Evolutionary conservation across 805 yeast genomes (phyloP), one percentile per base, ranked within the genome.

Genomic region (Candida khao-thaluensis): DNA sequence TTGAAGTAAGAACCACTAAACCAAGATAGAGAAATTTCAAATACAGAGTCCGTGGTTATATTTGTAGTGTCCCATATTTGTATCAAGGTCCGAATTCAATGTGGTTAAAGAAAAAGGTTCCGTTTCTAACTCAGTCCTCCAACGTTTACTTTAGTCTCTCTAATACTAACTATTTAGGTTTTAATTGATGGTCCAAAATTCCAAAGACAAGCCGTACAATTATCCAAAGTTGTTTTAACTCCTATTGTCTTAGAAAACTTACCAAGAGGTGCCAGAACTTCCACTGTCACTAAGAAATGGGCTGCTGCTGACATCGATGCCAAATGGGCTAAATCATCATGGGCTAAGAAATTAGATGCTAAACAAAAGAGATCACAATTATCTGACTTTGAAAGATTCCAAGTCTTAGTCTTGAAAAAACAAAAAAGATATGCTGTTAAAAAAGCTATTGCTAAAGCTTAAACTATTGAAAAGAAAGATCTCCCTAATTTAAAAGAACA

Each of bases 381-480:
- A 72, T 69, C 91, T 59, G 99, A 93, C 76, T 93, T 93, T 64
- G 96, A 93, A 81, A 90, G 99, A 83, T 93, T 93, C 96, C 96
- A 91, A 82, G 99, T 91, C 60, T 69, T 85, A 72, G 95, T 89
- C 61, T 82, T 89, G 72, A 93, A 85, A 85, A 93, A 91, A 83
- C 97, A 95, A 81, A 88, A 87, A 77, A 85, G 89, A 77, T 84
- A 72, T 71, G 86, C 89, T 74, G 91, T 88, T 65, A 87, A 85
- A 79, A 90, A 88, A 81, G 95, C 95, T 73, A 82, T 85, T 66
- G 95, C 96, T 66, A 89, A 90, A 85, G 96, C 95, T 74, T 84
- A 82, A 77, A 60, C 63, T 33, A 44, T 43, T 42, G 35, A 31
- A 21, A 31, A 31, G 35, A 30, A 30, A 20, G 25, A 30, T 29